Evolutionary conservation across 75 land plant genomes (phyloP).

Genomic region (Pinus tabuliformis): DNA sequence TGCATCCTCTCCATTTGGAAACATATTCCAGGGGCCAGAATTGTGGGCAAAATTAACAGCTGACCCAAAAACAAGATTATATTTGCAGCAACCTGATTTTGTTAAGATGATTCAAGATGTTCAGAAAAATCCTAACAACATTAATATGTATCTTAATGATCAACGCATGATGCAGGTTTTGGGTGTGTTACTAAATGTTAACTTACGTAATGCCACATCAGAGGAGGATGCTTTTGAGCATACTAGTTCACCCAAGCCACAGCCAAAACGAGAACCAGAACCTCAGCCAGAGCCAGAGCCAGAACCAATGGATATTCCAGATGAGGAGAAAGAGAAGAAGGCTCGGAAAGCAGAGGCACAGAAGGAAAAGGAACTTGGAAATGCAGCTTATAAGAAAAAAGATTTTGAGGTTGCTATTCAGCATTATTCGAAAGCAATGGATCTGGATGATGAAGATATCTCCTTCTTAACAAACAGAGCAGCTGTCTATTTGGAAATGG

Average conservation of each 20-base stretch:
- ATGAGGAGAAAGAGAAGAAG: constrained; percentile 65
- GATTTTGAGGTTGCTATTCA: constrained; percentile 78
- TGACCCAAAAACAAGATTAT: constrained; percentile 78
- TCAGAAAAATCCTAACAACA: constrained; percentile 77
- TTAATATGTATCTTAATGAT: constrained; percentile 71
- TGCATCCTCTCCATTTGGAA: constrained; percentile 61
- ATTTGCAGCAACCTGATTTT: constrained; percentile 88
- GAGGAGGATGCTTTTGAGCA: constrained; percentile 22
- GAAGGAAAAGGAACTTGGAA: constrained; percentile 94
- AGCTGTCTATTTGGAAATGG: constrained; percentile 95
- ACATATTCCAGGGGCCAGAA: constrained; percentile 82
- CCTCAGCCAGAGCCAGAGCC: constrained; percentile 40
- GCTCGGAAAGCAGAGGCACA: constrained; percentile 64
- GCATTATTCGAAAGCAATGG: constrained; percentile 77
- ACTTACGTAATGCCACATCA: constrained; percentile 36
- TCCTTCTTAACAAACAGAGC: constrained; percentile 95
- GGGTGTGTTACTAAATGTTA: constrained; percentile 77
- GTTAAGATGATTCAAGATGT: constrained; percentile 77
- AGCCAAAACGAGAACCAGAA: constrained; percentile 12
- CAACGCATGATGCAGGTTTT: constrained; percentile 90
- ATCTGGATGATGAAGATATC: constrained; percentile 93
- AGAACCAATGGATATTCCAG: constrained; percentile 77
- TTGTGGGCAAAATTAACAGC: constrained; percentile 88
- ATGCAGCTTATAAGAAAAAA: constrained; percentile 97
- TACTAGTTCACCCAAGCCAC: constrained; percentile 3